Percentiles rank a stretch among this genome's conserved stretches.
These are phyloP conservation scores for Teunomyces panamensis DNA, from an alignment of 805 yeast species.

Conservation along the genomic window DNA sequence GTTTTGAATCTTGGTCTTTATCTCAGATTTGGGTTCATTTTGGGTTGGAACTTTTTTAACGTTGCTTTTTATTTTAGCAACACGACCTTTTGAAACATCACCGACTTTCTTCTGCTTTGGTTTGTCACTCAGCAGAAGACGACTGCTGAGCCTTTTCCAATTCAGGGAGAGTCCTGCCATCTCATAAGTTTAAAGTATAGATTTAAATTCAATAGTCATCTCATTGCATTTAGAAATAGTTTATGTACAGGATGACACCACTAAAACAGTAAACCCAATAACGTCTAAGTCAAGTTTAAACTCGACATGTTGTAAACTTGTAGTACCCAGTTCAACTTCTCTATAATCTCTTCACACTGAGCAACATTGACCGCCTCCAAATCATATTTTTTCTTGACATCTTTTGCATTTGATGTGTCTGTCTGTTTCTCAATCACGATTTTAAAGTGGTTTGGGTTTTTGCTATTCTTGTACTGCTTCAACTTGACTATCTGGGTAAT, in stretches of 20 bases:
- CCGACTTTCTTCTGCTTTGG: constrained; percentile 5
- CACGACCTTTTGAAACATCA: background rate
- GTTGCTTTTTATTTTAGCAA: background rate
- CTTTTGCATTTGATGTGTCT: constrained; percentile 35
- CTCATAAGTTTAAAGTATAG: background rate
- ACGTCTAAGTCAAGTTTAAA: background rate
- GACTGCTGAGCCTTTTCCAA: constrained; percentile 17
- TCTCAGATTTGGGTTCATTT: background rate
- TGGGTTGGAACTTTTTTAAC: background rate
- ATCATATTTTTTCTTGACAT: constrained; percentile 74
- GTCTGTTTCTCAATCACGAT: constrained; percentile 53
- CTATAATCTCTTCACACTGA: constrained; percentile 73
- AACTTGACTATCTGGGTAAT: constrained; percentile 71
- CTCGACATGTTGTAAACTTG: constrained; percentile 46
- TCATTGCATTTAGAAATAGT: background rate
- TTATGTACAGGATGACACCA: background rate
- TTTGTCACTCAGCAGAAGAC: background rate
- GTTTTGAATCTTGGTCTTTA: background rate
- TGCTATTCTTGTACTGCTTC: constrained; percentile 62
- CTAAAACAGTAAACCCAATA: background rate
- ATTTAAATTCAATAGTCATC: background rate
- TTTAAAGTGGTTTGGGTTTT: constrained; percentile 77
- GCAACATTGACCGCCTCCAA: constrained; percentile 65
- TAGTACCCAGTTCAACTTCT: constrained; percentile 58
- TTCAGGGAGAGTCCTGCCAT: constrained; percentile 17